Percentiles rank a stretch among this genome's conserved stretches.
Evolutionary conservation across 2,329 filamentous ascomycete species (phyloP).

Genomic region (Aciculosporium take): DNA sequence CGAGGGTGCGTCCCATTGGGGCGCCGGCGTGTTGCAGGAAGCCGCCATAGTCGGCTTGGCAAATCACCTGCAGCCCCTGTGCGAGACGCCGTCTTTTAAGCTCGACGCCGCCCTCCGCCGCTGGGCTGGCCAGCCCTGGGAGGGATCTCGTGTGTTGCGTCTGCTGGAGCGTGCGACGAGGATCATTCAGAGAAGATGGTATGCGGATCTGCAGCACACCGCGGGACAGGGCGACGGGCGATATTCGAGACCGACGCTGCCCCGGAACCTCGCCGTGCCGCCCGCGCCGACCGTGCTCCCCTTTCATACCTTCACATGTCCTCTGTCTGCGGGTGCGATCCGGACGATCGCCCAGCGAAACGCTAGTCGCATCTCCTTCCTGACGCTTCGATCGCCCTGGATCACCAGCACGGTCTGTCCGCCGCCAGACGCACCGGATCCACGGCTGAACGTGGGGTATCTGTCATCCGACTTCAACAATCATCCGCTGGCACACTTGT

Average conservation of each 20-base stretch:
- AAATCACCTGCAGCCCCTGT: conserved; percentile 29
- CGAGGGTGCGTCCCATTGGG: conserved; percentile 75
- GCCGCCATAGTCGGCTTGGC: conserved; percentile 35
- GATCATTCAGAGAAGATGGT: conserved; percentile 71
- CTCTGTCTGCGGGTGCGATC: conserved; percentile 79
- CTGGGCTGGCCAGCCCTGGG: conserved; percentile 70
- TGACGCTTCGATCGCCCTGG: conserved; percentile 77
- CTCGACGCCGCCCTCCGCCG: conserved; percentile 27
- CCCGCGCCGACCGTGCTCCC: conserved; percentile 87
- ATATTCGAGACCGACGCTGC: conserved; percentile 63
- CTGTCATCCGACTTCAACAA: conserved; percentile 99
- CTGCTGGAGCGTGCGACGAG: conserved; percentile 75
- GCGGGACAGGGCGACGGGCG: conserved; percentile 36
- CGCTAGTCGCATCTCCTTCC: conserved; percentile 80
- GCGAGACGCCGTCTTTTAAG: conserved; percentile 21
- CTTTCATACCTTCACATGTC: conserved; percentile 96
- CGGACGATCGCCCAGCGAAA: conserved; percentile 92
- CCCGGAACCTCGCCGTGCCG: conserved; percentile 59
- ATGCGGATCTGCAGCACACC: conserved; percentile 62
- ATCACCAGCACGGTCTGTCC: conserved; percentile 65
- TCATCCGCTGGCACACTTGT: conserved; percentile 83
- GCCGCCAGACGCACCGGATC: conserved; percentile 70
- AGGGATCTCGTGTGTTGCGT: conserved; percentile 72
- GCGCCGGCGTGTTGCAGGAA: conserved; percentile 51
- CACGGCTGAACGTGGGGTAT: conserved; percentile 83